Percentiles rank a stretch among this genome's conserved stretches.
These are phyloP conservation scores for Escovopsis sp. DNA, from an alignment of 2,329 filamentous ascomycete species.

Conservation along the genomic window DNA sequence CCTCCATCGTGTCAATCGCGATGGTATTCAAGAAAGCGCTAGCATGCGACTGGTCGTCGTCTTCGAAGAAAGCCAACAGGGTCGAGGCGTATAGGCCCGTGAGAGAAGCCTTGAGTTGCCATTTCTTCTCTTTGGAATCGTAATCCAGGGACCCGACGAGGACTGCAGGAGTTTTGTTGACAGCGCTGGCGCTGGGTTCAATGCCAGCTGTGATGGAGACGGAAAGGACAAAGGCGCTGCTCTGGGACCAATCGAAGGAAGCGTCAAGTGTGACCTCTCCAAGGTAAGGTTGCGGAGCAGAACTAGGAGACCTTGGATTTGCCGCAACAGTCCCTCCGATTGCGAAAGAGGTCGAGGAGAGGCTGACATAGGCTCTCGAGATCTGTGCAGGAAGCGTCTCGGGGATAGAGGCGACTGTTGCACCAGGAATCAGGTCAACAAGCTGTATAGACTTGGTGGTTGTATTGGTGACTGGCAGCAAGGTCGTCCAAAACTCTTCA, in stretches of 20 bases:
- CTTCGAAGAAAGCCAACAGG: conserved; percentile 5
- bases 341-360: conserved; percentile 1
- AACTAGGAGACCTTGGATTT: background rate
- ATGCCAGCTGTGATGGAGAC: conserved; percentile 1
- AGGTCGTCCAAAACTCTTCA: conserved; percentile 1
- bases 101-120: conserved; percentile 4
- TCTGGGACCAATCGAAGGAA: conserved; percentile 2
- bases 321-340: conserved; percentile 2
- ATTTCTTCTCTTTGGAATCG: background rate
- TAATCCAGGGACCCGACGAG: conserved; percentile 2
- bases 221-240: conserved; percentile 1
- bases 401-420: conserved; percentile 2
- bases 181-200: background rate
- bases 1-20: conserved; percentile 2
- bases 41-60: conserved; percentile 3
- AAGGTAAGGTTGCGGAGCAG: conserved; percentile 3
- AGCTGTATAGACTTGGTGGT: conserved; percentile 2
- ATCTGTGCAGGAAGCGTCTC: conserved; percentile 5
- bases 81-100: conserved; percentile 3
- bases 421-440: conserved; percentile 1
- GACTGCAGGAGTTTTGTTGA: background rate
- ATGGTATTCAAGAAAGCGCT: conserved; percentile 6
- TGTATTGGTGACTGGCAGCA: conserved; percentile 1
- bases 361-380: conserved; percentile 1
- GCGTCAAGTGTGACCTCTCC: conserved; percentile 2